Evolutionary conservation across 1,284 basidiomycete genomes (phyloP), one percentile per base, ranked within the genome.

Genomic region (Austroboletus novae-zelandiae): DNA sequence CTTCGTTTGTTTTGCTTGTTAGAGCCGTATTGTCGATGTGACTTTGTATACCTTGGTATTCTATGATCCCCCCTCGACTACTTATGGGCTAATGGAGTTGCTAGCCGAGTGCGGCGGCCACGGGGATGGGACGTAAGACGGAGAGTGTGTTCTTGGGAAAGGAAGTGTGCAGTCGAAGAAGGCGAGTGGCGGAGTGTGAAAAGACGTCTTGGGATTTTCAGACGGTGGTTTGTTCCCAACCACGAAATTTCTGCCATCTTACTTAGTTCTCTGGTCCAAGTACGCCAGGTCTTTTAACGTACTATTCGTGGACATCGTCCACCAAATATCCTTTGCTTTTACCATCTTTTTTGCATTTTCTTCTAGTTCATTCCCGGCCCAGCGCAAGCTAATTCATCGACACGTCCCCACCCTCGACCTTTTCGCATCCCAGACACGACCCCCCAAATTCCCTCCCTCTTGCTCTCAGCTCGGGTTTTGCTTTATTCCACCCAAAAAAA

Each of bases 171-270:
- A 25, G 32, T 42, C 37, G 41, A 59, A 47, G 29, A 43, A 52
- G 48, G 53, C 35, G 43, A 40, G 34, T 32, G 48, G 74, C 75
- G 74, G 74, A 74, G 74, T 74, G 67, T 72, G 65, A 70, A 75
- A 71, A 60, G 54, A 47, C 41, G 47, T 53, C 52, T 61, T 60
- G 58, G 49, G 57, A 60, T 62, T 64, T 62, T 53, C 61, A 58
- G 60, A 48, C 40, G n/a, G 53, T 54, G 49, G 62, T 58, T 67
- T 67, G 65, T 65, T 73, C 73, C 65, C 75, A 69, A 71, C 73
- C 67, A 67, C 68, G 61, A 60, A 61, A 48, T 58, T 67, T 64
- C 54, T 67, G 69, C 62, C 71, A 73, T 67, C 69, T 74, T 75
- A 76, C 73, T 76, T 72, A 74, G 73, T 68, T 66, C 53, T 54